These are phyloP conservation scores for Cercospora sesami DNA, from an alignment of 2,329 filamentous ascomycete species.

Conservation along the genomic window DNA sequence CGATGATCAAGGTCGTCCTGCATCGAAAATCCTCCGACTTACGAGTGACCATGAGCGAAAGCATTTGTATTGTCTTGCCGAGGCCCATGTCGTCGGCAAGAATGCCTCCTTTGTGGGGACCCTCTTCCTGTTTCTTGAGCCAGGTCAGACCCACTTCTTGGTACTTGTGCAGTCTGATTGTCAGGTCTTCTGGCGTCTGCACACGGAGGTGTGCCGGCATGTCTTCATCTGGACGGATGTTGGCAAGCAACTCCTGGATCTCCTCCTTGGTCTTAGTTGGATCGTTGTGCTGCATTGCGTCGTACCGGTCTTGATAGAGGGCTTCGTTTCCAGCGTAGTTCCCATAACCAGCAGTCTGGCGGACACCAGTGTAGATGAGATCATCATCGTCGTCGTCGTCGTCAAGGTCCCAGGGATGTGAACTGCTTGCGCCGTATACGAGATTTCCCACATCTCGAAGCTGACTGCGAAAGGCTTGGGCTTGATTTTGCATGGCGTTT, in stretches of 20 bases:
- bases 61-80: constrained; percentile 79
- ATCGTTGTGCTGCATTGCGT: constrained; percentile 41
- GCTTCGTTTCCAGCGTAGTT: constrained; percentile 32
- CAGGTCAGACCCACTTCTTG: constrained; percentile 76
- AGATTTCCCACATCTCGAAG: constrained; percentile 19
- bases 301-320: constrained; percentile 31
- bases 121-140: constrained; percentile 73
- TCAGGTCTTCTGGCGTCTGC: constrained; percentile 68
- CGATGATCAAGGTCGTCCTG: constrained; percentile 80
- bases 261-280: constrained; percentile 61
- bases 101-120: constrained; percentile 71
- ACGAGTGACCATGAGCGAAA: constrained; percentile 72
- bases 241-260: constrained; percentile 67
- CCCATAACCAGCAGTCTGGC: constrained; percentile 22
- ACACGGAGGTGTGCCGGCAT: constrained; percentile 58
- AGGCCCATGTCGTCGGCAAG: constrained; percentile 81
- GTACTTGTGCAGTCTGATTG: constrained; percentile 71
- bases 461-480: background rate
- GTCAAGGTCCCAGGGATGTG: constrained; percentile 15
- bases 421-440: constrained; percentile 21
- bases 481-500: background rate
- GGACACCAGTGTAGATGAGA: constrained; percentile 27
- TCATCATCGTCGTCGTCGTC: constrained; percentile 33
- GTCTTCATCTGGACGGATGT: constrained; percentile 69
- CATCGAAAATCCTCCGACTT: constrained; percentile 59